Base-by-base conservation (phyloP, 2,329 filamentous ascomycete genomes). In the Sclerotiophoma versabilis region DNA sequence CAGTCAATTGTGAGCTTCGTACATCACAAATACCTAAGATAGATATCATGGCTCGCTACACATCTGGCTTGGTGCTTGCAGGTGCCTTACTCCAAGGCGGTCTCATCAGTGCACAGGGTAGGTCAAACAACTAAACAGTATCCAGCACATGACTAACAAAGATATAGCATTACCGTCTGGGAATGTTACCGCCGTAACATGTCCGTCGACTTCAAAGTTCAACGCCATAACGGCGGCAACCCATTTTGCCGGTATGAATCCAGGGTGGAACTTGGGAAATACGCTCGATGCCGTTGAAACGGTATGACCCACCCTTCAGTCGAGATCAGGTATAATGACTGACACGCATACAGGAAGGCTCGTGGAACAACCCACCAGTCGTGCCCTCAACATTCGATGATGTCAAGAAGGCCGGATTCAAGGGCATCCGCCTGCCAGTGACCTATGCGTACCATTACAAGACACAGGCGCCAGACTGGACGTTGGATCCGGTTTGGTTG, bases 241-340 rank as follows among this genome's bases (percentile, higher is more conserved):
- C 2, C 84, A 75, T 44, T 73, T 85, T 41, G 74, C 75, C 5
- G 77, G 74, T 8, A 74, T 85, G 33, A 81, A 81, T 42, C 75
- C 83, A 0, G 84, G 84, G 7, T 87, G 84, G 84, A 87, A 86
- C 58, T 61, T 86, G 8, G 84, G 84, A 9, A 87, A 87, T 50
- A 85, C 83, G 0, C 76, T 87, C 25, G 85, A 86, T 63, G 82
- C 83, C 1, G 70, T 79, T 7, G 79, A 83, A 5, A 54, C 51
- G 8, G 51, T 49, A 34, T 1, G 39, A 20, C 2, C 17, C n/a
- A 4, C 6, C 29, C 15, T 15, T n/a, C 17, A 9, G 8, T 6
- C 4, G 5, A 6, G 4, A 19, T 19, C 1, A 4, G 5, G n/a
- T n/a, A 27, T 15, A 17, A 20, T 11, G 5, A 17, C 22, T 54